A percentile compares a stretch with the other conserved stretches of the same genome.
phyloP scores from a whole-genome alignment of 2,329 filamentous ascomycete genomes.

The Alternaria gansuensis region DNA sequence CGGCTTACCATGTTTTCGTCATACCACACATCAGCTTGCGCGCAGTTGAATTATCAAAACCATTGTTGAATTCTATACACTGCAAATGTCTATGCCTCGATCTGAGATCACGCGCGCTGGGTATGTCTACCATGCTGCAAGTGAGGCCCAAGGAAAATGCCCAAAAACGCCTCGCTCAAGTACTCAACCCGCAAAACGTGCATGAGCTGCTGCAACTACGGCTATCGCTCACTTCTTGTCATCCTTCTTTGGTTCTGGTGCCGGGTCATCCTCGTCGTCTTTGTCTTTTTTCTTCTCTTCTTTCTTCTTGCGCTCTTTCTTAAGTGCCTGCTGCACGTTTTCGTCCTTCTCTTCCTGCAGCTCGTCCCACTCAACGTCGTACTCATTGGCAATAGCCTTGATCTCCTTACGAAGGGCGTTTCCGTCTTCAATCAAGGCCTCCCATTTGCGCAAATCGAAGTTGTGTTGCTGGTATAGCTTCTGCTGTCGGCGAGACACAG shows the following conservation, averaged over 20 bases:
- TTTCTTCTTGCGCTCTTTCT: slow-evolving; percentile 57
- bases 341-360: slow-evolving; percentile 74
- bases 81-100: neutral
- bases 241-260: slow-evolving; percentile 11
- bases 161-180: slow-evolving; percentile 20
- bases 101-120: neutral
- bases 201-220: neutral
- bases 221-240: slow-evolving; percentile 6
- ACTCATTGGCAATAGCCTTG: slow-evolving; percentile 80
- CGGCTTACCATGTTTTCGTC: neutral
- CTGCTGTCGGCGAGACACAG: slow-evolving; percentile 78
- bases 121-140: slow-evolving; percentile 10
- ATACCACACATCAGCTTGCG: neutral
- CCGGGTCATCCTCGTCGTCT: slow-evolving; percentile 44
- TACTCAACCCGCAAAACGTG: slow-evolving; percentile 4
- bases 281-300: slow-evolving; percentile 50
- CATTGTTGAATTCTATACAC: neutral
- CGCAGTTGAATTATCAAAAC: neutral
- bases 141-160: neutral
- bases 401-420: slow-evolving; percentile 82
- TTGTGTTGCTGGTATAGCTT: slow-evolving; percentile 78
- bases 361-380: slow-evolving; percentile 91
- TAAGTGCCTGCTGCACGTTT: slow-evolving; percentile 62
- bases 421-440: slow-evolving; percentile 78
- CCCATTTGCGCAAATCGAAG: slow-evolving; percentile 81